phyloP scores from a whole-genome alignment of 306 rosid species.

The Corylus heterophylla region DNA sequence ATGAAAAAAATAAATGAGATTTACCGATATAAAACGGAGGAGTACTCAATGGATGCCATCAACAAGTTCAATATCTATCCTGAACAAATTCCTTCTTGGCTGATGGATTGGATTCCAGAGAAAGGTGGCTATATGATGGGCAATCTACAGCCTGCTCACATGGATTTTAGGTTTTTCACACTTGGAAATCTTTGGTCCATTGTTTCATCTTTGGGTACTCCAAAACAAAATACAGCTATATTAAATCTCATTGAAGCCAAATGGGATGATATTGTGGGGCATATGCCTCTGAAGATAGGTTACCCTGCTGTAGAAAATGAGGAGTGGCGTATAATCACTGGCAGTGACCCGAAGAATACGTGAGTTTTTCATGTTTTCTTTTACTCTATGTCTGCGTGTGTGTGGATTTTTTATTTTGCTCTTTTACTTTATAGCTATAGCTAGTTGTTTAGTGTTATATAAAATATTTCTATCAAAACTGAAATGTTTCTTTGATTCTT shows the following conservation, averaged over 20 bases:
- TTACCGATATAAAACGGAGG: slow-evolving; percentile 94
- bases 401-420: not conserved
- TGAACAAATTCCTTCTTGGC: slow-evolving; percentile 92
- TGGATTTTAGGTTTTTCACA: slow-evolving; percentile 96
- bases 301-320: slow-evolving; percentile 90
- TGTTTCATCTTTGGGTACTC: slow-evolving; percentile 87
- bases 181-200: slow-evolving; percentile 97
- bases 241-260: slow-evolving; percentile 76
- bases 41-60: slow-evolving; percentile 81
- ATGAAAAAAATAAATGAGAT: slow-evolving; percentile 86
- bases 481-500: slow-evolving; percentile 28
- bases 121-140: slow-evolving; percentile 90
- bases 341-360: slow-evolving; percentile 98
- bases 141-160: slow-evolving; percentile 95
- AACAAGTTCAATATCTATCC: slow-evolving; percentile 98
- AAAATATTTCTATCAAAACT: slow-evolving; percentile 7
- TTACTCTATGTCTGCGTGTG: not conserved
- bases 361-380: slow-evolving; percentile 31
- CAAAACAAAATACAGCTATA: slow-evolving; percentile 74
- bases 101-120: slow-evolving; percentile 95
- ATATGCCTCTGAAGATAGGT: slow-evolving; percentile 90
- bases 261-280: slow-evolving; percentile 87
- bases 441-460: slow-evolving; percentile 5
- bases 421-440: not conserved
- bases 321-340: slow-evolving; percentile 94